Evolutionary conservation across 2,329 filamentous ascomycete genomes (phyloP), one percentile per base, ranked within the genome.

Genomic region (Colletotrichum lupini): DNA sequence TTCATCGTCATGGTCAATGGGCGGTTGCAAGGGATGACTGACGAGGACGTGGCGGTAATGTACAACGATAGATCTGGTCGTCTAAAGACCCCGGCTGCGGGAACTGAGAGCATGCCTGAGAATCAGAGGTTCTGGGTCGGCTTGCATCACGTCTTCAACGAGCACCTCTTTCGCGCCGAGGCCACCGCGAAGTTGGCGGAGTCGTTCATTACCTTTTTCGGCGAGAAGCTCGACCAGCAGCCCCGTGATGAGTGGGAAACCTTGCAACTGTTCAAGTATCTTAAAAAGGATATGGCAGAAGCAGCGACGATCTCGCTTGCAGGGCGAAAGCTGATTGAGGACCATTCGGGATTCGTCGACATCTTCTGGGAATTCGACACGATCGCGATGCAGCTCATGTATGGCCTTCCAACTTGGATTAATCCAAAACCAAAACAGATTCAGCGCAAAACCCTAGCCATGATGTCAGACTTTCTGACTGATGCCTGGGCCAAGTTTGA

Each of bases 341-440:
- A 77, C 11, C 78, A 78, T 24, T 78, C 79, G 4, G 76, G 66
- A 4, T 76, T 80, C 26, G 59, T 77, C 24, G 74, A 80, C 0
- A 42, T 46, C 4, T 77, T 79, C 24, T 79, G 77, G 78, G 70
- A 72, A 0, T 80, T 78, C 24, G 77, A 81, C 26, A 56, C 61
- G 1, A 56, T 68, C 19, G 73, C 76, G 35, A 69, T 75, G 7
- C 58, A 56, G 5, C 75, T 81, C 1, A 66, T 77, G 14, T 74
- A 75, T 35, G 76, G 76, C 9, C 53, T 78, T 3, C 80, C 77
- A 0, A 65, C 57, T 11, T 78, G 75, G 68, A 49, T 78, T 14
- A 75, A 75, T 19, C 75, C 74, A 0, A 30, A 49, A 16, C 68
- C 78, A 0, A 74, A 76, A 46, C 57, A 53, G 9, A 64, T 63